These are phyloP conservation scores for Aspergillus heteromorphus DNA, from an alignment of 495 filamentous ascomycete species.

Conservation along the genomic window DNA sequence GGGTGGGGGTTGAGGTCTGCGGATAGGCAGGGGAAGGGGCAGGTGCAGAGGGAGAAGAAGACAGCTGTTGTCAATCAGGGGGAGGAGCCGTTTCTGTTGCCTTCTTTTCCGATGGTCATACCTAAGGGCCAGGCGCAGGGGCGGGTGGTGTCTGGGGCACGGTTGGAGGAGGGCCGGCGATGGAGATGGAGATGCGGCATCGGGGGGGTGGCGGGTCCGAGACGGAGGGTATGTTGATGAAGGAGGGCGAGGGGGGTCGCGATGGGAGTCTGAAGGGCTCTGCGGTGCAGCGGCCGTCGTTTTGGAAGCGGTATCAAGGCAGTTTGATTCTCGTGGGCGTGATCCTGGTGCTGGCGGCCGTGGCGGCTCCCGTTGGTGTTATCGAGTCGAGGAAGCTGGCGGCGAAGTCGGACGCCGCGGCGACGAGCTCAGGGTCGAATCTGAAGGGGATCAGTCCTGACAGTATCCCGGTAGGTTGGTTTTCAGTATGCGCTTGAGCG, in stretches of 20 bases:
- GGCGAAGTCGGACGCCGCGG: conserved; percentile 22
- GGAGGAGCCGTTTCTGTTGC: conserved; percentile 24
- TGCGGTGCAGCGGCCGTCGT: conserved; percentile 11
- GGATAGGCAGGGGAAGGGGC: conserved; percentile 25
- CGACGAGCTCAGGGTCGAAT: conserved; percentile 26
- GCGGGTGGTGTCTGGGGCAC: conserved; percentile 61
- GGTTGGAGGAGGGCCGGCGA: conserved; percentile 60
- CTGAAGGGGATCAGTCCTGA: conserved; percentile 53
- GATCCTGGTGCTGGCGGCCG: conserved; percentile 57
- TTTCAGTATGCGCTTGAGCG: background rate
- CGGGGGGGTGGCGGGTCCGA: conserved; percentile 34
- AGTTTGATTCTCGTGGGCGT: conserved; percentile 34
- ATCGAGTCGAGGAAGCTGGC: conserved; percentile 58
- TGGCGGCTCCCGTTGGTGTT: conserved; percentile 71
- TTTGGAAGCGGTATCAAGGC: conserved; percentile 32
- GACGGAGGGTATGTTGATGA: conserved; percentile 23
- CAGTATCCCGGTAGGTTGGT: conserved; percentile 52
- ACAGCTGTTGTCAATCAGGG: conserved; percentile 29
- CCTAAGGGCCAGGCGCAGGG: conserved; percentile 44
- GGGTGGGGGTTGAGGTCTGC: conserved; percentile 52
- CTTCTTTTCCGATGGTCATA: conserved; percentile 20
- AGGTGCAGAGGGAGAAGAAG: conserved; percentile 22
- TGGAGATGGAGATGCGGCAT: conserved; percentile 34
- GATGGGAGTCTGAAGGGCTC: conserved; percentile 23
- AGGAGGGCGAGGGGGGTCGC: conserved; percentile 32